Conservation (phyloP, 768 basidiomycete species). For the Lentinus tigrinus region DNA sequence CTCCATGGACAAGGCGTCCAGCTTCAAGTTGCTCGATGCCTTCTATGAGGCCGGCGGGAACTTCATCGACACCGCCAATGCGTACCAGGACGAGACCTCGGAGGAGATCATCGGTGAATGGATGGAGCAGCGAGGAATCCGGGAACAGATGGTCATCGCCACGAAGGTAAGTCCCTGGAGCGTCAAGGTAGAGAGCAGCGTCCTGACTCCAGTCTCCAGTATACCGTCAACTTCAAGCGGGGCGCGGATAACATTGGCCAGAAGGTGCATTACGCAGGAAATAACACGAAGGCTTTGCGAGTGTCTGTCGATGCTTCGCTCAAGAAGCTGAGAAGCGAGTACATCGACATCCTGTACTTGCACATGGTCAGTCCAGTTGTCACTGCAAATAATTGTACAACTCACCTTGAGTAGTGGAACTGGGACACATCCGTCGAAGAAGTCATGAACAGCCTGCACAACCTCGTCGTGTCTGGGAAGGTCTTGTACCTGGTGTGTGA, state of each 20-base stretch:
- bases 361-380: no score
- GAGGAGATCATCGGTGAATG: slow-evolving; percentile 43
- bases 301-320: slow-evolving; percentile 34
- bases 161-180: slow-evolving; percentile 28
- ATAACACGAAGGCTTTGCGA: slow-evolving; percentile 38
- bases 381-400: no score
- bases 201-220: no score
- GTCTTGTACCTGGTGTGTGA: slow-evolving; percentile 37
- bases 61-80: slow-evolving; percentile 37
- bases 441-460: slow-evolving; percentile 53
- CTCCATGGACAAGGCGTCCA: slow-evolving; percentile 33
- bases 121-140: slow-evolving; percentile 34
- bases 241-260: slow-evolving; percentile 23
- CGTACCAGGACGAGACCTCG: slow-evolving; percentile 35
- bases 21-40: slow-evolving; percentile 40
- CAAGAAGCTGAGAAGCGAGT: slow-evolving; percentile 41
- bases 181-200: no score
- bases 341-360: slow-evolving; percentile 48
- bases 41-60: slow-evolving; percentile 35
- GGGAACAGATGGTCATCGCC: slow-evolving; percentile 37
- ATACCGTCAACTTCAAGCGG: no score
- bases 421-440: slow-evolving; percentile 53
- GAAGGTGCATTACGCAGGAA: slow-evolving; percentile 43
- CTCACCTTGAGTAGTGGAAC: slow-evolving; percentile 58
- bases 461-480: slow-evolving; percentile 50